phyloP scores from a whole-genome alignment of 768 basidiomycete species.

The Phylloporus sp. region DNA sequence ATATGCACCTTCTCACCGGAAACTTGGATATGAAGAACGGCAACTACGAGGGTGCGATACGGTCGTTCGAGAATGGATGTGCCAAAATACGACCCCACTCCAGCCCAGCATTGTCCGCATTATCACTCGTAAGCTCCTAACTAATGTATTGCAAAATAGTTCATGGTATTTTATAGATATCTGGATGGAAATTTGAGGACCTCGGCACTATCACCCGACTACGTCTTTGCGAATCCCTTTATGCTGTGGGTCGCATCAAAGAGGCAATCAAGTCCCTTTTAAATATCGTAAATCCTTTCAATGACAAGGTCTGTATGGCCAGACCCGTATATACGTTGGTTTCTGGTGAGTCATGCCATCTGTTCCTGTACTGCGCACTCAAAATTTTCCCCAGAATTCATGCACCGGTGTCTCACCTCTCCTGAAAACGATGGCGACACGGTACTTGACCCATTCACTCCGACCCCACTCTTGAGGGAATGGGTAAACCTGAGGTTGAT shows the following conservation, averaged over 20 bases:
- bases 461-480: too few species aligned
- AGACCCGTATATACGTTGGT: not conserved
- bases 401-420: not conserved
- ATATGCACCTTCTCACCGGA: conserved; percentile 8
- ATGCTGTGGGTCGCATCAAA: not conserved
- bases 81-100: not conserved
- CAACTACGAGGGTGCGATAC: not conserved
- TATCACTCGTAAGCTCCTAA: not conserved
- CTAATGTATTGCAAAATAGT: too few species aligned
- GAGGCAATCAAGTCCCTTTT: not conserved
- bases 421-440: not conserved
- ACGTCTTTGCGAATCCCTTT: conserved; percentile 5
- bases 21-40: not conserved
- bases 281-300: too few species aligned
- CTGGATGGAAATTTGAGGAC: conserved; percentile 6
- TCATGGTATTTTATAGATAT: not conserved
- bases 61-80: not conserved
- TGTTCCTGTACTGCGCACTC: not conserved
- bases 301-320: too few species aligned
- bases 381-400: not conserved
- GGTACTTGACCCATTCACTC: too few species aligned
- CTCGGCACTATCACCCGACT: not conserved
- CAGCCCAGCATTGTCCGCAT: not conserved
- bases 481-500: too few species aligned
- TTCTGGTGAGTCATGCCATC: not conserved